Conservation (phyloP, 352 stramenopile genomes). For the Pythium aristosporum region DNA sequence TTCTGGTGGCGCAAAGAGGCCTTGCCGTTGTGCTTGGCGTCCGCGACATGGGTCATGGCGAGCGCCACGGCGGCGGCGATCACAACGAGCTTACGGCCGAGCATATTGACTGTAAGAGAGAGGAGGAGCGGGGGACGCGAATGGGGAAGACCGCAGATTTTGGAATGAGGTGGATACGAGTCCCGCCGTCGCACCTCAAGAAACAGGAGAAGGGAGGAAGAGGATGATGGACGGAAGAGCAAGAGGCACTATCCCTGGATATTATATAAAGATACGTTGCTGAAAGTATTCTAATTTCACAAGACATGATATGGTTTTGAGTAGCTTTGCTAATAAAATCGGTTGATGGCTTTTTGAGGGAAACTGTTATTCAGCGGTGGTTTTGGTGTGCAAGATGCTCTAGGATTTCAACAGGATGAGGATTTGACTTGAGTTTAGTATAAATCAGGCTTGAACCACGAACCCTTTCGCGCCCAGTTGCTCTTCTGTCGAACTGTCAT, state of each 20-base stretch:
- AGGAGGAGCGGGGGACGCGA: neutral
- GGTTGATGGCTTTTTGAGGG: no score
- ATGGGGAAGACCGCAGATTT: neutral
- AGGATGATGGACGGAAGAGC: no score
- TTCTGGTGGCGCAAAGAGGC: slow-evolving; percentile 3
- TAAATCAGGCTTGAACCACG: slow-evolving; percentile 19
- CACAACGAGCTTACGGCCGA: slow-evolving; percentile 28
- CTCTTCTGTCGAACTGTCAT: no score
- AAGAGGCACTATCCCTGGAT: no score
- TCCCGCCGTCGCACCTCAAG: no score
- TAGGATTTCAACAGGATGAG: neutral
- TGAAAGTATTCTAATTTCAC: no score
- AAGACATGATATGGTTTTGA: no score
- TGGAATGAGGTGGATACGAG: neutral
- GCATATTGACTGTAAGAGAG: slow-evolving; percentile 17
- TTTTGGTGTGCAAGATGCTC: no score
- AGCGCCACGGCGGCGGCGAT: slow-evolving; percentile 26
- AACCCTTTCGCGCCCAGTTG: slow-evolving; percentile 1
- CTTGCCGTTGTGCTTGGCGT: slow-evolving; percentile 6
- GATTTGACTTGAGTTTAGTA: slow-evolving; percentile 8
- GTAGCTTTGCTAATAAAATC: no score
- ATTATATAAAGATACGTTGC: no score
- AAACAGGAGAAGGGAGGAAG: no score
- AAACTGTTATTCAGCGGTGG: no score
- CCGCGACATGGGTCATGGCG: slow-evolving; percentile 5